Evolutionary conservation across 2,329 filamentous ascomycete species (phyloP), one percentile per base, ranked within the genome.

Genomic region (Penicillium brevicompactum): DNA sequence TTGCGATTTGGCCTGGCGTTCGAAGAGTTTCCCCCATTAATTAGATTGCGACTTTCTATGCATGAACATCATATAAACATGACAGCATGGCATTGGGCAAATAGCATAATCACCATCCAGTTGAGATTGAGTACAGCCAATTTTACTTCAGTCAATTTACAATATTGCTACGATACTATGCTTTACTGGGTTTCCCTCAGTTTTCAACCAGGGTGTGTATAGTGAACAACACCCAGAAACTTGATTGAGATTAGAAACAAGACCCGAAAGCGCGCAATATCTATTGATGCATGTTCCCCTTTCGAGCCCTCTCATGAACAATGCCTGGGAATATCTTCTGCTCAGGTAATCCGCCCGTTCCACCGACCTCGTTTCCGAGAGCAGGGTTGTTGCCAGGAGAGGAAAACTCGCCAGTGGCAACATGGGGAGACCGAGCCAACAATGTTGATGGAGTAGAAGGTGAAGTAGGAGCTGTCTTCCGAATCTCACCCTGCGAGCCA

Each of bases 321-420:
- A 77, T 69, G 14, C 76, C 76, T 1, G 75, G 76, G 55, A 78
- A 77, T 16, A 76, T 76, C 44, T 70, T 72, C 44, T 74, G 73
- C 46, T 76, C 74, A 16, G 66, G 66, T 9, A 69, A 49, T 13
- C 49, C 53, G 14, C 59, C 63, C 21, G 65, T 18, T 7, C 54
- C 55, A 22, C 57, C 31, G n/a, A 53, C 37, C 27, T 44, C 43
- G 43, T 45, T 30, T n/a, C 55, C 58, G 18, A 49, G 37, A 42
- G 53, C 42, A 42, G 53, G 40, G n/a, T 42, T 37, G 43, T 24
- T 57, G 32, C 40, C 44, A 9, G 43, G 38, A 44, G 51, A 48
- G 7, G 49, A 42, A 37, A 53, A 53, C 16, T 60, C 46, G 34
- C 59, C 67, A 24, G 38, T 38, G 9, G 32, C 27, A 27, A 40